Base-by-base conservation (phyloP, 352 stramenopile species). In the Globisporangium abappressorium region DNA sequence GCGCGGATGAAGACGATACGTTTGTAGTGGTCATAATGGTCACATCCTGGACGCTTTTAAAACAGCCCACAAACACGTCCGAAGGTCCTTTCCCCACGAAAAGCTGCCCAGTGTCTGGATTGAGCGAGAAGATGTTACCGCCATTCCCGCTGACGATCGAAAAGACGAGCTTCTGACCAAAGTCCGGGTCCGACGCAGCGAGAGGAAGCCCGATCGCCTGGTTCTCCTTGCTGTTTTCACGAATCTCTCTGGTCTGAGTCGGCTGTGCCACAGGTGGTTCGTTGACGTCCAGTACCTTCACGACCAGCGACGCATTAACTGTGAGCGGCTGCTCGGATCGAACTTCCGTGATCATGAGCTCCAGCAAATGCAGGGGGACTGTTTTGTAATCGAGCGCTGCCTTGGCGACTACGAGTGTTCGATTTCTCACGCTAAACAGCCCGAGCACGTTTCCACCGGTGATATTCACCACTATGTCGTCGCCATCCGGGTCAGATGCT, bases 211-310 rank as follows among this genome's bases (percentile, higher is more conserved):
- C 74, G 22, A 80, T 57, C 9, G 20, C 5, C 55, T 61, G 68
- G 41, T 65, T 66, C 65, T 55, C 60, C 6, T 57, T 66, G 54
- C 54, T 56, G 49, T 78, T 76, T 64, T 80, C 74, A 8, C 43
- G 61, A 30, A 76, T 41, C 43, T 49, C 47, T 34, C 66, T 65
- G 5, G 12, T 70, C 22, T 80, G 74, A n/a, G 70, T 62, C 18
- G 1, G 14, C 1, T 46, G 38, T 18, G 61, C 70, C 6, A 72
- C 51, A 24, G 74, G 74, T 15, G 58, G 53, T 24, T 80, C 74
- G 41, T 80, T 80, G 43, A 62, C 64, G 36, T 80, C 63, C 3
- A 71, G 14, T 11, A 78, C 34, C 26, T 24, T 57, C 53, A 80
- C 49, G 6, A 33, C 33, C 20, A 66, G 51, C 28, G 22, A 53